Evolutionary conservation across 805 yeast genomes (phyloP).

Genomic region (Kuraishia capsulata): DNA sequence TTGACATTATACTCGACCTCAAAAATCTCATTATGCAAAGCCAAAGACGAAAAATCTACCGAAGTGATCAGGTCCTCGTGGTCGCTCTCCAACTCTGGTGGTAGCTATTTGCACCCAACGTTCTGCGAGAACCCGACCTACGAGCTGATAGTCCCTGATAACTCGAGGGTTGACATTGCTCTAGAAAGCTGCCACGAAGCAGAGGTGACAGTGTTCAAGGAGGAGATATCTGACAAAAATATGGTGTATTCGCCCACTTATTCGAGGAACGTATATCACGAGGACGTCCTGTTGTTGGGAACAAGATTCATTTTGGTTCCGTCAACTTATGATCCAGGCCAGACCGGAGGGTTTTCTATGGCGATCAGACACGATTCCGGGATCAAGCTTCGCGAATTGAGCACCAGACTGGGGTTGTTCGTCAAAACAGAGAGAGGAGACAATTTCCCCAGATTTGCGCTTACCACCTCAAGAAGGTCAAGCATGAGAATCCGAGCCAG

Average conservation of each 20-base stretch:
- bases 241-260: neutral
- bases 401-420: neutral
- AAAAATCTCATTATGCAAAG: neutral
- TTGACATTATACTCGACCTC: neutral
- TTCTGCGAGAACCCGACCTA: slow-evolving; percentile 2
- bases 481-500: no score
- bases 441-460: no score
- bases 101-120: slow-evolving; percentile 1
- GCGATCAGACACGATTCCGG: neutral
- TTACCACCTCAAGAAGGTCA: no score
- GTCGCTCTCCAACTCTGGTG: slow-evolving; percentile 1
- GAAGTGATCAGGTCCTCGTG: neutral
- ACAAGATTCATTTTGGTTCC: neutral
- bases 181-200: neutral
- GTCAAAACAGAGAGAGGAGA: no score
- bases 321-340: neutral
- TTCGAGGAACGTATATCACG: neutral
- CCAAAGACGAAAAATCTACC: neutral
- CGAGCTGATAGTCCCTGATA: slow-evolving; percentile 2
- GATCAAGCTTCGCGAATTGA: neutral
- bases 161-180: neutral
- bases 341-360: neutral
- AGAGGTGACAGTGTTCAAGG: neutral
- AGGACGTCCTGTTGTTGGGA: neutral
- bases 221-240: neutral